Evolutionary conservation across 2,329 filamentous ascomycete species (phyloP).

Genomic region (Nannizziopsis arthrosporioides): DNA sequence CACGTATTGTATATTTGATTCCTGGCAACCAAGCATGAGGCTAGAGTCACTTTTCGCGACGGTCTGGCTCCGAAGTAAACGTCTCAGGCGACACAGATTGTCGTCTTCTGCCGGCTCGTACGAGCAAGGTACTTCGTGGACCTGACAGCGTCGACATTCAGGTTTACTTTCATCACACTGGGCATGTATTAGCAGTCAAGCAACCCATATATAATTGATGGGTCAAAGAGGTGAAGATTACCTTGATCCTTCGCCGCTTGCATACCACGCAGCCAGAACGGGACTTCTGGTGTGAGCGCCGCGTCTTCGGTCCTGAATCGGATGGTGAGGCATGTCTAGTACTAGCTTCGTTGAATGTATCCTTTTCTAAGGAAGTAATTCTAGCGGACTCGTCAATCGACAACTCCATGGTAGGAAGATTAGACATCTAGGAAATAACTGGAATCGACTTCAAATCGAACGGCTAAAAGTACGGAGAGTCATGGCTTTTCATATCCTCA

Average conservation of each 20-base stretch:
- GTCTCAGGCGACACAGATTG: conserved; percentile 4
- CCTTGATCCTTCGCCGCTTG: conserved; percentile 24
- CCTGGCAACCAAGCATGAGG: conserved; percentile 4
- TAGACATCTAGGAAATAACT: too few relatives aligned
- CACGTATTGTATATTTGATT: conserved; percentile 4
- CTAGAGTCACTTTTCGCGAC: conserved; percentile 6
- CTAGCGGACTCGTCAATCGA: too few relatives aligned
- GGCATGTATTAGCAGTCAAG: neutral
- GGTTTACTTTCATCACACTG: conserved; percentile 25
- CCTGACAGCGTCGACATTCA: conserved; percentile 20
- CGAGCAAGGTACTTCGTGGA: conserved; percentile 17
- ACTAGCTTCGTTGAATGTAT: too few relatives aligned
- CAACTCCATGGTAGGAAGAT: too few relatives aligned
- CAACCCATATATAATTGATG: neutral
- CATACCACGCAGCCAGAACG: conserved; percentile 21
- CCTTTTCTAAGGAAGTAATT: too few relatives aligned
- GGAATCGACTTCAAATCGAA: too few relatives aligned
- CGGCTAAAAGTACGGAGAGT: too few relatives aligned
- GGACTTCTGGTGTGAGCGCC: conserved; percentile 21
- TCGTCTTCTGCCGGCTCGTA: conserved; percentile 14
- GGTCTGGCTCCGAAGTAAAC: neutral
- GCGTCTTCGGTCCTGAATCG: neutral
- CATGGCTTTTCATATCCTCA: too few relatives aligned
- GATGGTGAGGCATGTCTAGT: too few relatives aligned
- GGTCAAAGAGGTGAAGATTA: conserved; percentile 7